Base-by-base conservation (phyloP, 352 stramenopile species). In the Phytopythium ostracodes region DNA sequence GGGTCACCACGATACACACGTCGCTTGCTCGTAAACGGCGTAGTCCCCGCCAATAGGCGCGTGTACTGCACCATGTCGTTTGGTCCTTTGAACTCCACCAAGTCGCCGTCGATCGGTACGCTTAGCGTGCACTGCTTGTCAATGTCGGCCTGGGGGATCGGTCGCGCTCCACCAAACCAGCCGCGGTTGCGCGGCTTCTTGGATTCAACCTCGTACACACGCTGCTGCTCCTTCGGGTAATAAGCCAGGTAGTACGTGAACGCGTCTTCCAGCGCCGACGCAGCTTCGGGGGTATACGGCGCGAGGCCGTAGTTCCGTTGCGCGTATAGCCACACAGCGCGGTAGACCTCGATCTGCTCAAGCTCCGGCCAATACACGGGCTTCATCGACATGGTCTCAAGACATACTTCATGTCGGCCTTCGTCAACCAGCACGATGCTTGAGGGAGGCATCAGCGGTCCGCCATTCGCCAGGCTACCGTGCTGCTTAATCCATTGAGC, bases 61-160 rank as follows among this genome's bases (percentile, higher is more conserved):
- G 91, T 91, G 65, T 92, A 92, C 78, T 92, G 83, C 68, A 89
- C 86, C 49, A 92, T 89, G 36, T 94, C 84, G 46, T 90, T 62
- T 2, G 74, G 69, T 0, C 80, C 80, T 62, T 94, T 94, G 50
- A 94, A 83, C 63, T 94, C 84, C 17, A 94, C 84, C n/a, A 94
- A 62, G 36, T 94, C 82, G 1, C 83, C 79, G 66, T 92, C 82
- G 15, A 92, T 76, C 10, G 84, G 84, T 12, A 94, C 72, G 47
- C 75, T 92, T 55, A 94, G 60, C 22, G 76, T 74, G 44, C 79
- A 90, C 27, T 77, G 67, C 51, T 81, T 84, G 54, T 77, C 67
- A 9, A 54, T 61, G 15, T 60, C 58, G 10, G 66, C 64, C 43
- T 54, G 61, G 9, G 61, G 50, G 1, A 60, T 63, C 22, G 59